Evolutionary conservation across 2,329 filamentous ascomycete genomes (phyloP).

Genomic region (Onygenales sp.): DNA sequence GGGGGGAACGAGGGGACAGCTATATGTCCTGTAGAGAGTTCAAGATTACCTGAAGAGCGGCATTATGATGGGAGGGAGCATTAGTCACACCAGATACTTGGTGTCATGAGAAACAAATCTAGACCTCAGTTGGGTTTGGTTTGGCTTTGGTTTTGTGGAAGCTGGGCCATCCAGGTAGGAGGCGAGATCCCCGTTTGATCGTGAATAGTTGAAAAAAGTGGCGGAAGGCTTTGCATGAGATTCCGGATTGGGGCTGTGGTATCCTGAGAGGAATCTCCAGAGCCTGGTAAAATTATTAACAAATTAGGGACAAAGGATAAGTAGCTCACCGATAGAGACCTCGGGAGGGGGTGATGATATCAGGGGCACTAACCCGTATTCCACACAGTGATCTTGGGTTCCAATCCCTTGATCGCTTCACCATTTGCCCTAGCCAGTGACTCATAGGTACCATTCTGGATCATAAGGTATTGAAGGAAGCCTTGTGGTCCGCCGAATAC

Average conservation of each 20-base stretch:
- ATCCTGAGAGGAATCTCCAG: constrained; percentile 40
- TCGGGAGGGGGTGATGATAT: neutral
- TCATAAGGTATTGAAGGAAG: constrained; percentile 77
- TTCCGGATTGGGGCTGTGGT: constrained; percentile 60
- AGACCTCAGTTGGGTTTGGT: neutral
- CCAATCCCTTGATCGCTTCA: constrained; percentile 61
- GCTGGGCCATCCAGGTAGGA: constrained; percentile 59
- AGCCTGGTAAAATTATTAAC: constrained; percentile 18
- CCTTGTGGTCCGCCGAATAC: constrained; percentile 71
- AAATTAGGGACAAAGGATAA: neutral
- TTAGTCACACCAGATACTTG: no score
- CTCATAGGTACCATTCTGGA: constrained; percentile 71
- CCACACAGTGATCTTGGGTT: constrained; percentile 88
- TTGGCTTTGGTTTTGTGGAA: constrained; percentile 27
- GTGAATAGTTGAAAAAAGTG: constrained; percentile 74
- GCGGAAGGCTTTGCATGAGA: constrained; percentile 75
- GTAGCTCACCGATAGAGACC: neutral
- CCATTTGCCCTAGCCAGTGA: constrained; percentile 71
- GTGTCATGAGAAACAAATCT: no score
- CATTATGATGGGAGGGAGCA: no score
- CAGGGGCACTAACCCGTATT: constrained; percentile 52
- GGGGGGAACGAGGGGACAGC: no score
- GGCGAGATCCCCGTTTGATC: constrained; percentile 79
- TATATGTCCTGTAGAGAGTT: no score
- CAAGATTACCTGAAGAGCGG: no score